phyloP scores from a whole-genome alignment of 2,329 filamentous ascomycete genomes.

The Tolypocladium tundrense region DNA sequence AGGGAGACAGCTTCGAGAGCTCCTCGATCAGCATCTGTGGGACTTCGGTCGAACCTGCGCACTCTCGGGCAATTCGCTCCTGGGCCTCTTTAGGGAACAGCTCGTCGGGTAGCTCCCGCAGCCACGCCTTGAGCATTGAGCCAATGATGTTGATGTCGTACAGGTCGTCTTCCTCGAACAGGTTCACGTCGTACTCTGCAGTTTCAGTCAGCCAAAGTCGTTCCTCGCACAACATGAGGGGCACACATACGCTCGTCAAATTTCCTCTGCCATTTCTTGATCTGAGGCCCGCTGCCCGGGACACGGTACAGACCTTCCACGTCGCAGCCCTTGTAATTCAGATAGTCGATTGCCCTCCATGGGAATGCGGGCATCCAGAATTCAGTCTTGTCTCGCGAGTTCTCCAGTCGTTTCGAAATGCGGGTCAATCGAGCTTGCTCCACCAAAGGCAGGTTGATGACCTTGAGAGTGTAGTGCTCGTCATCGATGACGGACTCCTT shows the following conservation, averaged over 20 bases:
- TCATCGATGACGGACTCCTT: constrained; percentile 59
- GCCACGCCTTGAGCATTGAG: constrained; percentile 93
- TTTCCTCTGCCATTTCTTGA: constrained; percentile 85
- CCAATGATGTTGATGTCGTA: constrained; percentile 96
- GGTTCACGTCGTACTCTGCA: constrained; percentile 73
- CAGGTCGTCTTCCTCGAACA: constrained; percentile 77
- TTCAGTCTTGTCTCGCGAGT: constrained; percentile 88
- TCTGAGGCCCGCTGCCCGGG: constrained; percentile 78
- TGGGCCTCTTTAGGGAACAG: constrained; percentile 81
- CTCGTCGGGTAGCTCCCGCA: constrained; percentile 88
- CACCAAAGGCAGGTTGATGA: constrained; percentile 77
- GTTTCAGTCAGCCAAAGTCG: constrained; percentile 7
- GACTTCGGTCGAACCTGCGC: constrained; percentile 66
- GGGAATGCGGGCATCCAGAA: constrained; percentile 98
- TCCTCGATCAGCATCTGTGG: constrained; percentile 84
- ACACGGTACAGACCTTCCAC: constrained; percentile 90
- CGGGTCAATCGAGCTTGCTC: constrained; percentile 85
- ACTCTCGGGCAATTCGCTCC: constrained; percentile 69
- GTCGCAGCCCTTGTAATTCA: constrained; percentile 90
- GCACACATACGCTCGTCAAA: constrained; percentile 68
- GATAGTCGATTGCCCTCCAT: constrained; percentile 90
- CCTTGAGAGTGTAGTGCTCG: constrained; percentile 73
- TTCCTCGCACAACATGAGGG: neutral
- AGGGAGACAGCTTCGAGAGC: constrained; percentile 85
- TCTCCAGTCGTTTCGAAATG: constrained; percentile 80